Conservation (phyloP, 1,284 basidiomycete genomes). For the Schizophyllum commune region DNA sequence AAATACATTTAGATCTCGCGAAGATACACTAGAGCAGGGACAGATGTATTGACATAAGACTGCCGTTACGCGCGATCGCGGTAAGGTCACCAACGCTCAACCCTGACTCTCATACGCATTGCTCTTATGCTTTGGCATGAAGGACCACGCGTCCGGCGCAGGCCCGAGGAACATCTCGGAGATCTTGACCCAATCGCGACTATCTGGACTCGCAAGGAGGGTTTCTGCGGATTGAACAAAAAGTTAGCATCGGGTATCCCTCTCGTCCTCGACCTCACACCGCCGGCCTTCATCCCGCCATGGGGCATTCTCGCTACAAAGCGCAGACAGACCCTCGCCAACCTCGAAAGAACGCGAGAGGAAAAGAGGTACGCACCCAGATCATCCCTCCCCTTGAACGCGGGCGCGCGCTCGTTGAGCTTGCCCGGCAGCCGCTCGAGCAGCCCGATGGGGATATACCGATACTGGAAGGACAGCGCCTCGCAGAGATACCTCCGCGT, state of each 20-base stretch:
- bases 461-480: constrained; percentile 90
- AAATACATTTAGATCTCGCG: no score
- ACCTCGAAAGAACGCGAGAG: background rate
- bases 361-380: constrained; percentile 41
- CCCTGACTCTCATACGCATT: constrained; percentile 41
- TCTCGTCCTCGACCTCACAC: no score
- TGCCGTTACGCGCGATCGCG: no score
- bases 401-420: constrained; percentile 87
- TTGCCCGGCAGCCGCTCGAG: constrained; percentile 78
- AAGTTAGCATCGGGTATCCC: no score
- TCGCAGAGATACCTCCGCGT: constrained; percentile 93
- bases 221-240: constrained; percentile 48
- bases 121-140: constrained; percentile 47
- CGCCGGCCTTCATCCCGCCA: no score
- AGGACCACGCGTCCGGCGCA: constrained; percentile 37
- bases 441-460: constrained; percentile 90
- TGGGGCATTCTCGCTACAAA: no score
- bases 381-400: constrained; percentile 81
- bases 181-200: constrained; percentile 92
- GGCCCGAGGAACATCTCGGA: constrained; percentile 84
- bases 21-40: no score
- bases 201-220: constrained; percentile 72
- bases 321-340: no score
- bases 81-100: constrained; percentile 11
- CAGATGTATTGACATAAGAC: no score